Base-by-base conservation (phyloP, 1,284 basidiomycete genomes). In the Ustilago hordei region DNA sequence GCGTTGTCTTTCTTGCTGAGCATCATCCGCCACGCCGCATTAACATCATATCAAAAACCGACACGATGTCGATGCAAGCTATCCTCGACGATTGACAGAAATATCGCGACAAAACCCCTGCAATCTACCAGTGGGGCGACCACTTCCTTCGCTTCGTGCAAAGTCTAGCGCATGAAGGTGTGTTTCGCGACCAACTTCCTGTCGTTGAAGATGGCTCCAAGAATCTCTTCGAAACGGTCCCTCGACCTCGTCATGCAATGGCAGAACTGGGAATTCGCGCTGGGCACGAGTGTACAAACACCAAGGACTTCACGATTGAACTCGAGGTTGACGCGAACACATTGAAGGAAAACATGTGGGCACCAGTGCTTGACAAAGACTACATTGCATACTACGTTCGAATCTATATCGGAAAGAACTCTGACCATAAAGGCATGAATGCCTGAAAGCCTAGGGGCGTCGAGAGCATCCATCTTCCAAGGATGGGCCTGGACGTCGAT, bases 11-110 rank as follows among this genome's bases (percentile, higher is more conserved):
- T 11, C 31, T 52, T 32, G 32, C 50, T 31, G 28, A 52, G 32
- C 50, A 52, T 45, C 43, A 45, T 8, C 19, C 43, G n/a, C n/a
- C 8, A 8, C 43, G 43, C 43, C 43, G 43, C 43, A 54, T 36
- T 54, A 54, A 54, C 52, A 54, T 54, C 52, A 54, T 54, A 11
- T 19, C n/a, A 36, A 12, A 35, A 31, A 17, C 8, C n/a, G 52
- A 19, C 34, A 54, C 32, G 13, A 54, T 54, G 35, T 19, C 52
- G 52, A 54, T 35, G 34, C 13, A 3, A 17, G n/a, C 52, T 15
- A 17, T 54, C 13, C 31, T 54, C 52, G 34, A 36, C 13, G 52
- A 38, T n/a, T 53, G 50, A 31, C 31, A 53, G n/a, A 19, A 32
- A 53, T 53, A 53, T 35, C 34, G 50, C 23, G 50, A 53, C 50